Evolutionary conservation across 352 stramenopile species (phyloP), one percentile per base, ranked within the genome.

Genomic region (Achlya hypogyna): DNA sequence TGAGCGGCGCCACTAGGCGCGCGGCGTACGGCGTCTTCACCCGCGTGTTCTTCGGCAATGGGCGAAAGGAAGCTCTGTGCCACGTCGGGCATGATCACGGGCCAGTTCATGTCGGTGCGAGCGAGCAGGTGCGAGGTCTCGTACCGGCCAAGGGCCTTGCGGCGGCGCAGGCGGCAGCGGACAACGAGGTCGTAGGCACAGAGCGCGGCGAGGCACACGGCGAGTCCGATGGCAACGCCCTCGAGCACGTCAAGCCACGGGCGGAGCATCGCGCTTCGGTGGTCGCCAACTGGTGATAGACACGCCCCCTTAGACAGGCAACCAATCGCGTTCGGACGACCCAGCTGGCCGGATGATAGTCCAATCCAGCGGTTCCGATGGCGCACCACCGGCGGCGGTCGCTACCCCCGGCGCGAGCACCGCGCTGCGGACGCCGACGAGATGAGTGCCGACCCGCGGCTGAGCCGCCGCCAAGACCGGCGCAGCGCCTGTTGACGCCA

Each of bases 41-140:
- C 6, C 12, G 10, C 32, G 32, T 34, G 32, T 27, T 63, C 54
- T 51, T 63, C 54, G 4, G 54, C 32, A 35, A 63, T 63, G 20
- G 54, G 54, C 22, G 54, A 63, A 6, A 63, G 40, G 54, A 51
- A 63, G 12, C 4, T 8, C 22, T 51, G 32, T 8, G 27, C 34
- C 9, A 35, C 12, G 34, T 51, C 10, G 35, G 34, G 20, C 34
- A 63, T 32, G 14, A 34, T 14, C 6, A 22, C 25, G 8, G 54
- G 54, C 54, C 54, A 63, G 34, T 63, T 35, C 5, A 63, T 31
- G 28, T 45, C 45, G 20, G 54, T 27, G 27, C 54, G 34, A 14
- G 31, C 10, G 10, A 63, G 27, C n/a, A 63, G 34, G 22, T 51
- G 54, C 32, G 32, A 51, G 23, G 54, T 51, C 28, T 63, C 54